Conservation (phyloP, 129 eudicot species). For the Smallanthus sonchifolius region DNA sequence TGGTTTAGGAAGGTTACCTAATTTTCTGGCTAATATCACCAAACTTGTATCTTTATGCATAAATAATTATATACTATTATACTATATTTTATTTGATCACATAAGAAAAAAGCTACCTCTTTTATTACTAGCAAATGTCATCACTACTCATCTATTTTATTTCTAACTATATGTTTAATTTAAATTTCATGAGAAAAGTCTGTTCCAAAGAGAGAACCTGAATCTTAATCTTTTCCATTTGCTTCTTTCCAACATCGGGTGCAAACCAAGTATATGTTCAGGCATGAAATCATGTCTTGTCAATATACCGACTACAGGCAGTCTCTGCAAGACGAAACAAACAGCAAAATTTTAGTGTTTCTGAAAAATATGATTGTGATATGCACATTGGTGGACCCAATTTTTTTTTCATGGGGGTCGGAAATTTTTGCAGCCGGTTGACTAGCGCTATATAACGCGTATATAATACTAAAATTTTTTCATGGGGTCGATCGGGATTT, state of each 20-base stretch:
- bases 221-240: constrained; percentile 75
- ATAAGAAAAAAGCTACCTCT: background rate
- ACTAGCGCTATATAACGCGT: too few species aligned
- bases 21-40: background rate
- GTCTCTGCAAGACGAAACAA: constrained; percentile 44
- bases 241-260: constrained; percentile 52
- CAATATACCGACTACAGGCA: constrained; percentile 85
- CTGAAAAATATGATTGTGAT: background rate
- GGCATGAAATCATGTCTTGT: constrained; percentile 98
- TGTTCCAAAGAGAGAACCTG: constrained; percentile 41
- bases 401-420: too few species aligned
- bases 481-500: too few species aligned
- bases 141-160: background rate
- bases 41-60: constrained; percentile 7
- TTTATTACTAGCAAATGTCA: background rate
- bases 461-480: too few species aligned
- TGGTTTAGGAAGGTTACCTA: constrained; percentile 14
- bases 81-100: background rate
- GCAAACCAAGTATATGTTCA: constrained; percentile 70
- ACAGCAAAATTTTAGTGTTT: background rate
- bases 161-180: background rate
- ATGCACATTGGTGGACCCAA: too few species aligned
- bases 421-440: too few species aligned
- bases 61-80: background rate
- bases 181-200: constrained; percentile 28